Conservation (phyloP, 495 filamentous ascomycete genomes). For the Rusavskia elegans region DNA sequence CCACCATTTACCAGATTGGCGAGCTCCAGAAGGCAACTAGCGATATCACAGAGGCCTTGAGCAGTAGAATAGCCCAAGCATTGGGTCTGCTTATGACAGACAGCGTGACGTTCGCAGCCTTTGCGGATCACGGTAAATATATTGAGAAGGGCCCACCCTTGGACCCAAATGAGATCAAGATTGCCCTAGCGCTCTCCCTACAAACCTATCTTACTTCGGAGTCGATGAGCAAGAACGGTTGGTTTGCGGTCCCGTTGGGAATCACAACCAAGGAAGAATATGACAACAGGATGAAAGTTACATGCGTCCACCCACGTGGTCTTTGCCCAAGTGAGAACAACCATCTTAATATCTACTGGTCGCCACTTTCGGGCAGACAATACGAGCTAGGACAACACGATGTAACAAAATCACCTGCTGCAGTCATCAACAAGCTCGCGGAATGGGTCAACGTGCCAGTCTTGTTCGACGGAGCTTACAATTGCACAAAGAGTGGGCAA, state of each 20-base stretch:
- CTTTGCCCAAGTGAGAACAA: neutral
- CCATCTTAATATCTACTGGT: conserved; percentile 1
- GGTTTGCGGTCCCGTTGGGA: neutral
- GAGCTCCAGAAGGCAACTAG: neutral
- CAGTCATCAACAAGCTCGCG: neutral
- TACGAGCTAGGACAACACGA: neutral
- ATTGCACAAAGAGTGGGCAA: conserved; percentile 1
- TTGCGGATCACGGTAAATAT: conserved; percentile 2
- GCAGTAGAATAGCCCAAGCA: neutral
- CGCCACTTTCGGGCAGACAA: neutral
- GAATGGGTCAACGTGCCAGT: neutral
- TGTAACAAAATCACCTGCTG: neutral
- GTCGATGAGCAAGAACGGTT: conserved; percentile 1
- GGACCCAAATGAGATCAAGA: neutral
- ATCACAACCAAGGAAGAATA: conserved; percentile 2
- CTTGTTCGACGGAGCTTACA: conserved; percentile 7
- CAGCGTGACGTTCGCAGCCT: neutral
- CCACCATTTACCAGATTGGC: conserved; percentile 1
- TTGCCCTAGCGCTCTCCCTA: neutral
- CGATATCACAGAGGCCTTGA: neutral
- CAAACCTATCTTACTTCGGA: neutral
- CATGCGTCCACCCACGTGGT: neutral
- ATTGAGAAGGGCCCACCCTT: neutral
- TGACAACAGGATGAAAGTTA: neutral
- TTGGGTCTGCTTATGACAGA: conserved; percentile 4